Evolutionary conservation across 192 early-diverging fungal species (phyloP), one percentile per base, ranked within the genome.

Genomic region (Backusella morwellensis): DNA sequence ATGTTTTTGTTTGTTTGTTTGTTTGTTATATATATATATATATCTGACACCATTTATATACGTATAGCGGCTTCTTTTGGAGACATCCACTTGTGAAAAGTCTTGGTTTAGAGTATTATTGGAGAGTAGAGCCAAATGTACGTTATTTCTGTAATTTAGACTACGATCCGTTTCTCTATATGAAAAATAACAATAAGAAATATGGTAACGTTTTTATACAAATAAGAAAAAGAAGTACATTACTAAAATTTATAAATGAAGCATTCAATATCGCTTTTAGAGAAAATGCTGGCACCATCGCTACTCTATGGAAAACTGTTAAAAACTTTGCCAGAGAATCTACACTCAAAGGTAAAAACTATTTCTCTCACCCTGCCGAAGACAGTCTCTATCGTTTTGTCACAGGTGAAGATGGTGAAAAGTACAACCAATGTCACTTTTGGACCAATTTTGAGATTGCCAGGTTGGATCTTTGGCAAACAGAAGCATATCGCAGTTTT

Each of bases 371-470:
- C 38, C 36, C 50, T 4, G 63, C n/a, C 73, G 52, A 86, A 23
- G 79, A 83, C 12, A 84, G 80, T 67, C 77, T 84, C 23, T 69
- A 80, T 41, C 70, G 75, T 42, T 89, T 90, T 80, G 80, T 93
- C 35, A 87, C 89, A 11, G 78, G 85, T 41, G 81, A 83, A 17
- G 75, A 82, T 15, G 80, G 79, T 12, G 63, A 79, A 41, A 84
- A 81, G 4, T 92, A 92, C 81, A 91, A 90, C 35, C 73, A 78
- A 35, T 93, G 92, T 74, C 91, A 93, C 68, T 92, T 93, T 68
- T 93, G 92, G 92, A 91, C 90, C 70, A 97, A 96, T 80, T 96
- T 97, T 84, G 94, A 97, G 79, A 91, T 93, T 71, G 92, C 81
- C 1, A 47, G 73, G 32, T 54, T 93, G 12, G 73, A 85, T 35